phyloP scores from a whole-genome alignment of 805 yeast genomes.

The Pichia nakasei region DNA sequence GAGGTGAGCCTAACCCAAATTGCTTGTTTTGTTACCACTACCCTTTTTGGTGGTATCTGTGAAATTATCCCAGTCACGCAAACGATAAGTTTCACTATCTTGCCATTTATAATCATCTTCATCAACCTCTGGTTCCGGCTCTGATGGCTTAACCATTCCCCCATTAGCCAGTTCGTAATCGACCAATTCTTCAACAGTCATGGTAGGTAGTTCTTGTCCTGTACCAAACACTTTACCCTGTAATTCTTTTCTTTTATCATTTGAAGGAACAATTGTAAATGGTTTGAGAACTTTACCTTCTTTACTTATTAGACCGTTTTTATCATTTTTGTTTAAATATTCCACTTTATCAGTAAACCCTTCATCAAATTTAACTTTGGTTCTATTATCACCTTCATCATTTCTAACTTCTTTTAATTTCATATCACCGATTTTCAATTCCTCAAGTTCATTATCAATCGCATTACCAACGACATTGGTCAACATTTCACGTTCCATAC shows the following conservation, averaged over 20 bases:
- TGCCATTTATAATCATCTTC: slow-evolving; percentile 54
- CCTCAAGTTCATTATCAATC: slow-evolving; percentile 12
- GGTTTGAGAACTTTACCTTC: slow-evolving; percentile 79
- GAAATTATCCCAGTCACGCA: slow-evolving; percentile 90
- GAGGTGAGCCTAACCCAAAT: slow-evolving; percentile 37
- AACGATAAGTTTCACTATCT: slow-evolving; percentile 63
- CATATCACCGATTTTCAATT: slow-evolving; percentile 5
- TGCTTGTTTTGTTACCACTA: slow-evolving; percentile 72
- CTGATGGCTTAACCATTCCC: slow-evolving; percentile 49
- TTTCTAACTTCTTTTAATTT: slow-evolving; percentile 6
- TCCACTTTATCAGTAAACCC: slow-evolving; percentile 50
- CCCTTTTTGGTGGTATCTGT: slow-evolving; percentile 80
- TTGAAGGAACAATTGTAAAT: slow-evolving; percentile 58
- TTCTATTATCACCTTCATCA: slow-evolving; percentile 10
- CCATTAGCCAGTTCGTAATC: slow-evolving; percentile 83
- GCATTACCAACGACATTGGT: slow-evolving; percentile 23
- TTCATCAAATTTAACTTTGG: slow-evolving; percentile 22
- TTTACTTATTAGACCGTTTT: slow-evolving; percentile 44
- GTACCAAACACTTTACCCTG: slow-evolving; percentile 71
- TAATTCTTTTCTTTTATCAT: slow-evolving; percentile 39
- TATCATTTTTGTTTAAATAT: slow-evolving; percentile 32
- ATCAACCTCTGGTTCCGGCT: slow-evolving; percentile 35
- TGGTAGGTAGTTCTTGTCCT: slow-evolving; percentile 87
- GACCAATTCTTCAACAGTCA: slow-evolving; percentile 87
- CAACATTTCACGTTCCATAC: slow-evolving; percentile 64